Conservation (phyloP, 179 eudicot species). For the Camellia oleifera region DNA sequence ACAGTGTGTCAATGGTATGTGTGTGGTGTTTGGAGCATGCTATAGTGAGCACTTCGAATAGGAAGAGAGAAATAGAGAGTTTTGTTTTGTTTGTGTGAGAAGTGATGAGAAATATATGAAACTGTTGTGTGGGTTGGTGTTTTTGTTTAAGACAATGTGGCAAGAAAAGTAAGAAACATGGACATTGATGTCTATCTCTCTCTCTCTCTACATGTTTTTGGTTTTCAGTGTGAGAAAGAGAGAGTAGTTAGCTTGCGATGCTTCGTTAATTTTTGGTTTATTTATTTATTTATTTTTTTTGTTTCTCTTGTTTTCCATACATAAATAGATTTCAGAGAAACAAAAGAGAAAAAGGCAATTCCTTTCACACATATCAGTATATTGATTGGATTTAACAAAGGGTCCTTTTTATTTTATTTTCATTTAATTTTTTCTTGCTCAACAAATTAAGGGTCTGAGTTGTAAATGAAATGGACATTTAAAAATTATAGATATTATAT, state of each 20-base stretch:
- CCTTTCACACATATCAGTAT: not conserved
- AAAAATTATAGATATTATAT: no score
- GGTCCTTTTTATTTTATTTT: no score
- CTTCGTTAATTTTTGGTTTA: not conserved
- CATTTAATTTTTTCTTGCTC: no score
- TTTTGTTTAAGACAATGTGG: constrained; percentile 22
- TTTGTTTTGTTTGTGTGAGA: not conserved
- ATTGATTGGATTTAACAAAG: not conserved
- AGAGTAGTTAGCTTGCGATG: not conserved
- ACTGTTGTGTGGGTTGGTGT: constrained; percentile 21
- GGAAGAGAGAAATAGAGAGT: constrained; percentile 1
- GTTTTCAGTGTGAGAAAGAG: not conserved
- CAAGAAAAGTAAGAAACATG: constrained; percentile 4
- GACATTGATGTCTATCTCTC: constrained; percentile 9
- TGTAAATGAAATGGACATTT: no score
- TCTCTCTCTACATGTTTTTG: not conserved
- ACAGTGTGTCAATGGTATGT: constrained; percentile 7
- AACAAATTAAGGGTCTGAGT: no score
- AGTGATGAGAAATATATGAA: constrained; percentile 15
- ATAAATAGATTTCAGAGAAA: not conserved
- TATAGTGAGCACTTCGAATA: constrained; percentile 10
- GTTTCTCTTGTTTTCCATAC: not conserved
- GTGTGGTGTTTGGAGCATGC: constrained; percentile 23
- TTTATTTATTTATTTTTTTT: not conserved
- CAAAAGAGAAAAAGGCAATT: not conserved